A percentile compares a stretch with the other conserved stretches of the same genome.
phyloP scores from a whole-genome alignment of 257 asterid genomes.

The Fraxinus cuspidata region DNA sequence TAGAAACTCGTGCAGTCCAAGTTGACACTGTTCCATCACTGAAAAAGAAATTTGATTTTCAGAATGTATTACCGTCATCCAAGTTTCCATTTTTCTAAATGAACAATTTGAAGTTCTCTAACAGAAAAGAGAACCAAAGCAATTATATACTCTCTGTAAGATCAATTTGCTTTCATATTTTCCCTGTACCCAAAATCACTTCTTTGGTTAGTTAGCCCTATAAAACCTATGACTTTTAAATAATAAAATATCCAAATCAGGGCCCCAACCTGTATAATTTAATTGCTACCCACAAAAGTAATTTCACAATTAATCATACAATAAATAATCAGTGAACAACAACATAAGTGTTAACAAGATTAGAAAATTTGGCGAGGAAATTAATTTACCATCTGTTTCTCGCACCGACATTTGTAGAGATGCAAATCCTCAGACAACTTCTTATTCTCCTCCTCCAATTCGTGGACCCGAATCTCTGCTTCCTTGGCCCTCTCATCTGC shows the following conservation, averaged over 20 bases:
- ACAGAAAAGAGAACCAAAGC: neutral
- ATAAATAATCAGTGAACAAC: neutral
- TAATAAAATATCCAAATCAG: neutral
- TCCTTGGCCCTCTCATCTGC: conserved; percentile 89
- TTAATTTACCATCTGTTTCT: conserved; percentile 49
- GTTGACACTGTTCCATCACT: no score
- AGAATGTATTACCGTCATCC: no score
- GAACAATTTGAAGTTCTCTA: neutral
- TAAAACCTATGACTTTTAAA: neutral
- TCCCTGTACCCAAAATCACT: neutral
- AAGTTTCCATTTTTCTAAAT: neutral
- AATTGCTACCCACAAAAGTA: neutral
- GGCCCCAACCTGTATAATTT: neutral
- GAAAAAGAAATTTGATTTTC: no score
- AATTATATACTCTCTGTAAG: neutral
- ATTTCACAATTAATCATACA: neutral
- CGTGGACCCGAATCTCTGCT: conserved; percentile 59
- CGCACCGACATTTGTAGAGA: conserved; percentile 40
- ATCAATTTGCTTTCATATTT: neutral
- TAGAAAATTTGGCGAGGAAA: conserved; percentile 11
- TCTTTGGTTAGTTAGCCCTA: neutral
- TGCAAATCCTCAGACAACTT: conserved; percentile 59
- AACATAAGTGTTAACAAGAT: neutral
- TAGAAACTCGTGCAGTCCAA: no score
- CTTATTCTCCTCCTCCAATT: conserved; percentile 65